phyloP scores from a whole-genome alignment of 805 yeast genomes.

The Cyberlindnera veronae region DNA sequence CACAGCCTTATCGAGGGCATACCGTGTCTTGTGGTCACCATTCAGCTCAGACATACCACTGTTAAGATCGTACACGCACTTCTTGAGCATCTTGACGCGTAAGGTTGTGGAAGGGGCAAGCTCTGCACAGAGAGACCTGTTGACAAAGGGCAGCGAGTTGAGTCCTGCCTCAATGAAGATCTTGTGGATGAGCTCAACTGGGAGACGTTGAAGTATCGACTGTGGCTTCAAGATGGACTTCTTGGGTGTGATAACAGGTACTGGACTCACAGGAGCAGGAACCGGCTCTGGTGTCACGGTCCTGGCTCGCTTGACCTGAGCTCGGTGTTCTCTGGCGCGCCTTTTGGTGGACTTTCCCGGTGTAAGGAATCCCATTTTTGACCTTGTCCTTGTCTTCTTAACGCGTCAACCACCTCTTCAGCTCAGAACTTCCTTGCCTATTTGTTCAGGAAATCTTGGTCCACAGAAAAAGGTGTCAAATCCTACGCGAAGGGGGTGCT shows the following conservation, averaged over 20 bases:
- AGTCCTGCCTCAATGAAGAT: slow-evolving; percentile 39
- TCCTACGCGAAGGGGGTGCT: background rate
- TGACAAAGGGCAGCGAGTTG: slow-evolving; percentile 35
- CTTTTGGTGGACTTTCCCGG: slow-evolving; percentile 12
- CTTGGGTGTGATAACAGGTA: background rate
- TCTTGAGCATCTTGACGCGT: slow-evolving; percentile 18
- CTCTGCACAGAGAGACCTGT: slow-evolving; percentile 27
- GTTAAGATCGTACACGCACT: slow-evolving; percentile 21
- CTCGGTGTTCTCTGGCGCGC: slow-evolving; percentile 4
- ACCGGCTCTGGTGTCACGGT: background rate
- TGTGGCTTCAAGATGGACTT: too few relatives aligned
- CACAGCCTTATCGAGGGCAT: slow-evolving; percentile 18
- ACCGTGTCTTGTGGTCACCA: slow-evolving; percentile 10
- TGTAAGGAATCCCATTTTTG: slow-evolving; percentile 10
- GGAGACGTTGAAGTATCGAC: slow-evolving; percentile 34
- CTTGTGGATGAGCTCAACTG: slow-evolving; percentile 39
- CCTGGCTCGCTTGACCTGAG: slow-evolving; percentile 4
- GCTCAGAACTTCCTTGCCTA: too few relatives aligned
- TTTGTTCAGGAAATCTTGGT: background rate
- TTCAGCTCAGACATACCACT: background rate
- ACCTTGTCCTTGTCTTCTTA: background rate
- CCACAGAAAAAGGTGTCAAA: slow-evolving; percentile 5
- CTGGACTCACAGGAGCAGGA: background rate
- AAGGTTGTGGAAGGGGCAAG: slow-evolving; percentile 28
- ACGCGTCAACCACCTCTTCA: background rate